These are phyloP conservation scores for Colletotrichum sp. DNA, from an alignment of 2,329 filamentous ascomycete genomes.

Conservation along the genomic window DNA sequence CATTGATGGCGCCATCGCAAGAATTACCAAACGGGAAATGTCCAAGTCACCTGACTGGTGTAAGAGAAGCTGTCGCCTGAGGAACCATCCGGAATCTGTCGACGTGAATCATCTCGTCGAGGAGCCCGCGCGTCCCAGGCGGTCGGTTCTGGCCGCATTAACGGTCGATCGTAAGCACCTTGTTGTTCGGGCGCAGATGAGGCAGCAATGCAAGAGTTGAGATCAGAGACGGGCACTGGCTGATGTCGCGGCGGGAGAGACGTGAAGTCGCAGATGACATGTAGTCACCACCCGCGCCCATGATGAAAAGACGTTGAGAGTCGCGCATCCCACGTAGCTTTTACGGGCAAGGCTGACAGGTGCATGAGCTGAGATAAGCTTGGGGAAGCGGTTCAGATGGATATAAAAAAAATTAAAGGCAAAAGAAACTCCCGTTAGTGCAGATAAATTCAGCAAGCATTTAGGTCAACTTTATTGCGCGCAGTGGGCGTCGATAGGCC, in stretches of 20 bases:
- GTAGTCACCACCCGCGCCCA: neutral
- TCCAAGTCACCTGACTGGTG: neutral
- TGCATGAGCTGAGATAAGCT: slow-evolving; percentile 4
- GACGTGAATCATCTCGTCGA: neutral
- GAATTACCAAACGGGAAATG: neutral
- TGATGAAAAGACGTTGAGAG: neutral
- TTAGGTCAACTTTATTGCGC: neutral
- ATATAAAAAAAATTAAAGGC: neutral
- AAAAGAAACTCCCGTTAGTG: slow-evolving; percentile 3
- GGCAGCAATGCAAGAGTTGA: neutral
- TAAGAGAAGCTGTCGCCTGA: neutral
- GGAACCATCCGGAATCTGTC: neutral
- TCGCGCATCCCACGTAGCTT: neutral
- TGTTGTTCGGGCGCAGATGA: neutral
- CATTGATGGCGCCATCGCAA: neutral
- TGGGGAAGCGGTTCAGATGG: slow-evolving; percentile 9
- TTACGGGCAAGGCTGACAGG: slow-evolving; percentile 2
- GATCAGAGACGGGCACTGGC: neutral
- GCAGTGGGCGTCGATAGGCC: neutral
- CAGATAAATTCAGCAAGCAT: neutral
- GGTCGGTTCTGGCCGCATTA: neutral
- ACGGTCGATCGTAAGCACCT: neutral
- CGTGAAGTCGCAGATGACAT: neutral
- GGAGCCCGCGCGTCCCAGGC: neutral
- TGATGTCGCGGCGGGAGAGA: neutral